Conservation (phyloP, 768 basidiomycete genomes). For the Trametes gibbosa region DNA sequence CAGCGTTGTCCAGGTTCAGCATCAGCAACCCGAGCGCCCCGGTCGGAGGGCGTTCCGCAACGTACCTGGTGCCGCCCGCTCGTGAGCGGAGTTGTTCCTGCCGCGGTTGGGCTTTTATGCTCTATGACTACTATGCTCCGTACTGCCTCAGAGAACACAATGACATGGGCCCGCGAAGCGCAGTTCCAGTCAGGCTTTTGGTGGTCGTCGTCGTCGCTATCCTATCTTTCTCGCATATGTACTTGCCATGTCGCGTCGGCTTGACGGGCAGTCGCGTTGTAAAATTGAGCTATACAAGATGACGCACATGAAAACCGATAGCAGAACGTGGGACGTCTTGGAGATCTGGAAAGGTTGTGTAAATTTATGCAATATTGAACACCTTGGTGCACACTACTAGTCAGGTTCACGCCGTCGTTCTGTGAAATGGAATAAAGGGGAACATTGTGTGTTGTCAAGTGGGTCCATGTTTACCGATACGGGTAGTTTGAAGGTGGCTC, state of each 20-base stretch:
- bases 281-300: slow-evolving; percentile 19
- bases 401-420: no score
- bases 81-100: slow-evolving; percentile 5
- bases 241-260: slow-evolving; percentile 14
- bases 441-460: neutral
- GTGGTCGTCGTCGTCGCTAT: slow-evolving; percentile 12
- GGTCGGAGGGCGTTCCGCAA: slow-evolving; percentile 72
- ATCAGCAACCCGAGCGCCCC: slow-evolving; percentile 65
- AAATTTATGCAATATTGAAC: no score
- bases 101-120: slow-evolving; percentile 16
- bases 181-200: slow-evolving; percentile 14
- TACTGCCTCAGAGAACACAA: slow-evolving; percentile 13
- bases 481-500: no score
- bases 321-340: no score
- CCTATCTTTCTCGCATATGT: slow-evolving; percentile 17
- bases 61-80: slow-evolving; percentile 78
- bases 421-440: neutral
- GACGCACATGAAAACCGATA: neutral
- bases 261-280: slow-evolving; percentile 15
- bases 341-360: no score
- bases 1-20: slow-evolving; percentile 61
- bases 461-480: no score
- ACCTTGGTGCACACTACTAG: no score
- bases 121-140: slow-evolving; percentile 20
- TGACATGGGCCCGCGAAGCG: slow-evolving; percentile 11